Base-by-base conservation (phyloP, 495 filamentous ascomycete species). In the Letharia lupina region DNA sequence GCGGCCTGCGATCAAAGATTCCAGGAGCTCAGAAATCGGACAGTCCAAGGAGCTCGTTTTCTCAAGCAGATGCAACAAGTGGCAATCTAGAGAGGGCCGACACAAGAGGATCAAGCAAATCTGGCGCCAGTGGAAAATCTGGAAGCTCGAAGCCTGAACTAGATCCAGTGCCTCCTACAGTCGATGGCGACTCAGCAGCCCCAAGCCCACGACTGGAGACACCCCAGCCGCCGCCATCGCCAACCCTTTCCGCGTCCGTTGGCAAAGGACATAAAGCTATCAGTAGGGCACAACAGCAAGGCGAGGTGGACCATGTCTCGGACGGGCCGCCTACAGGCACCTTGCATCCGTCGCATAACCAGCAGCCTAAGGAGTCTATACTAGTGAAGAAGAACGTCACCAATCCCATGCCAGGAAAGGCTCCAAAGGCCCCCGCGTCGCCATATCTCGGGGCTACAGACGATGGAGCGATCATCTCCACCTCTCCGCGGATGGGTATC, bases 241-340 rank as follows among this genome's bases (percentile, higher is more conserved):
- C 94, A 3, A 85, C 91, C 39, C 85, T 93, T 71, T 93, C 90
- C 33, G 80, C 84, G 62, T 91, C 90, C 20, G 76, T 96, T 69
- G 89, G 90, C 50, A 75, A 81, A 68, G 88, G 88, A 11, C 88
- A 93, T 70, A 85, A 89, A 70, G 86, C 92, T 78, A 84, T 98
- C 42, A 81, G 84, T 61, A 86, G 86, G 33, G 93, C 92, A 65
- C 88, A 94, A 73, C 84, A 88, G 63, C 90, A 84, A 66, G 92
- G 91, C 33, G 94, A 98, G 77, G 92, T 99, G 20, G 95, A 96
- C 71, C 85, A 91, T 70, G 91, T 99, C 6, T 98, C 94, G n/a
- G 94, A 99, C 71, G 87, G 85, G 54, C 93, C 95, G 23, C 91
- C 91, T 23, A 82, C 81, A 12, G 87, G 87, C n/a, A 80, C 71